Conservation (phyloP, 306 rosid genomes). For the Geum urbanum region DNA sequence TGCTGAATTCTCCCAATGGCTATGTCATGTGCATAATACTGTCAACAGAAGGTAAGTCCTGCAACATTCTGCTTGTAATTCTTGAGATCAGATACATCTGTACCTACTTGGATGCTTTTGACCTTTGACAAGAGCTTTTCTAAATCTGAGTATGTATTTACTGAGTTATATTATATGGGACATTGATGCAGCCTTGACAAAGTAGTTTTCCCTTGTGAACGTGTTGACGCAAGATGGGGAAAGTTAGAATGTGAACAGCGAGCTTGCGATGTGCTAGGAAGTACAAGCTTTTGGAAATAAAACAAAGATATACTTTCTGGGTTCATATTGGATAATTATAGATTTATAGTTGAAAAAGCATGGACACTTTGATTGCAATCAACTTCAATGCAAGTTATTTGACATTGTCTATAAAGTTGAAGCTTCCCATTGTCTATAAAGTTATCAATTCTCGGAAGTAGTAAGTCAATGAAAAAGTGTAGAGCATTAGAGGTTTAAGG, state of each 20-base stretch:
- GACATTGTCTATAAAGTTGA: too few relatives aligned
- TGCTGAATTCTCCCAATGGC: conserved; percentile 66
- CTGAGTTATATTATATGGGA: conserved; percentile 3
- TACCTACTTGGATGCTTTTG: too few relatives aligned
- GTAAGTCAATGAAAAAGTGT: too few relatives aligned
- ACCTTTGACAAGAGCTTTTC: background rate
- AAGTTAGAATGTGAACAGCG: conserved; percentile 78
- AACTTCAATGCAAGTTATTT: background rate
- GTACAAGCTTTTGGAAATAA: conserved; percentile 39
- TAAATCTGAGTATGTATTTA: background rate
- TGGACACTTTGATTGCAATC: background rate
- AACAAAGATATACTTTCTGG: background rate
- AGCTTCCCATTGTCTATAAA: too few relatives aligned
- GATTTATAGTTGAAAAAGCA: too few relatives aligned
- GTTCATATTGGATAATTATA: background rate
- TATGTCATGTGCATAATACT: conserved; percentile 78
- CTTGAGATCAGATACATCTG: background rate
- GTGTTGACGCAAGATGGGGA: conserved; percentile 95
- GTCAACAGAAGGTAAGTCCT: conserved; percentile 70
- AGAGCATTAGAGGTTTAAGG: too few relatives aligned
- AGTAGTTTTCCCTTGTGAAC: conserved; percentile 66
- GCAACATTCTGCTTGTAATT: background rate
- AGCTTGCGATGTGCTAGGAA: conserved; percentile 61
- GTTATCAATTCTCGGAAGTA: too few relatives aligned
- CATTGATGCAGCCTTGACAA: conserved; percentile 61